Evolutionary conservation across 2,329 filamentous ascomycete species (phyloP), one percentile per base, ranked within the genome.

Genomic region (Hysterium pulicare): DNA sequence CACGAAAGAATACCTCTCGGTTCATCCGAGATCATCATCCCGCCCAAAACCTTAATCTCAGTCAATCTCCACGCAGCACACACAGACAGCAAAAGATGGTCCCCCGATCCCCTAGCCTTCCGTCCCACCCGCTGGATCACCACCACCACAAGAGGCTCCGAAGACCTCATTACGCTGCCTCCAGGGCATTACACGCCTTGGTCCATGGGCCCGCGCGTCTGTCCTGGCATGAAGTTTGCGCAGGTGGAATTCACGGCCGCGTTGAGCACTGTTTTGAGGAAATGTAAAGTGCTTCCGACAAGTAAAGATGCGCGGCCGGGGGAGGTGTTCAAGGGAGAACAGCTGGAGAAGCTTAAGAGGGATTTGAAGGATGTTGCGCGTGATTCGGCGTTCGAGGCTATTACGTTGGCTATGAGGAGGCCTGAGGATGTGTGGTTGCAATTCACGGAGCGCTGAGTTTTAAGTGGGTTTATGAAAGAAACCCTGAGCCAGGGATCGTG

Each of bases 171-270:
- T 8, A 31, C 30, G 7, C 17, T 40, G 4, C 30, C 7, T 2
- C 33, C 39, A 9, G 48, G 44, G n/a, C 58, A 61, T 0, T 79
- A 70, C 45, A 33, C 71, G 1, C 68, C 75, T 0, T 80, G 75
- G 74, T 71, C 72, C 1, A 55, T 48, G 3, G 76, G 76, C 0
- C 73, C 75, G 9, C 56, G 76, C 4, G 58, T 72, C 3, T 79
- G 76, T 51, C 74, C 75, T 0, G 77, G 76, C 1, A 67, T 73
- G 62, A 78, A 77, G 51, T 75, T 80, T 66, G 65, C 75, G 1
- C 73, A 79, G 57, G 76, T 79, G 2, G 77, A 80, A 54, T 78
- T 79, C 53, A 68, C 71, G 3, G 69, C 67, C 10, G 68, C 73
- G 2, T 51, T 79, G 19, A 54, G 69, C 7, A 47, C 35, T 5